Base-by-base conservation (phyloP, 2,329 filamentous ascomycete species). In the Coniochaeta sp. region DNA sequence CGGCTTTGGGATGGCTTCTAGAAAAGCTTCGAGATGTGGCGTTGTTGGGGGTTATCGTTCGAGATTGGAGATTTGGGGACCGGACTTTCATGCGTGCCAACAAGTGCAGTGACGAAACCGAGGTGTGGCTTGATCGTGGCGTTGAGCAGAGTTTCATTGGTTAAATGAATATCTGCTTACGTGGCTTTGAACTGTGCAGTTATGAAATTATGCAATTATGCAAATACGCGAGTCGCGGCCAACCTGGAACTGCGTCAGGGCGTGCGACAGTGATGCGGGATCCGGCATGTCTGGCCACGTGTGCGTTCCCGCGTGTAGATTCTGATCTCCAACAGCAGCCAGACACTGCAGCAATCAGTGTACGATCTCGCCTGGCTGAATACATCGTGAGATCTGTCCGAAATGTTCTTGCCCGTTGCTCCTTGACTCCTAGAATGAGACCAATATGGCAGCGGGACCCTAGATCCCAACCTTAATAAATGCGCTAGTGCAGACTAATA, bases 11-110 rank as follows among this genome's bases (percentile, higher is more conserved):
- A 33, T 33, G 31, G 10, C 31, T 30, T 30, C 12, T 33, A 13
- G n/a, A n/a, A n/a, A 26, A 4, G 20, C 38, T 24, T 14, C 38
- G 38, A 24, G n/a, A 42, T 42, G 38, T 42, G 38, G 38, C 38
- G 38, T 42, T 42, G 18, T 38, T 42, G 14, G 20, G n/a, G 38
- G 38, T 24, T 16, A 42, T 26, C 38, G 9, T 26, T 31, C 45
- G 45, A 47, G 45, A 31, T 47, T 31, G 45, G 45, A 31, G 45
- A 47, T 47, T 42, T 42, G 38, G 38, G 38, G 38, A n/a, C n/a
- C n/a, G n/a, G 33, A 35, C 9, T 14, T 14, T 4, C 7, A 18
- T 16, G 32, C n/a, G n/a, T n/a, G 33, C 16, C 16, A 22, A 20
- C 33, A 18, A 40, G n/a, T 14, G 38, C 18, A 42, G 38, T 42